Evolutionary conservation across 331 rosid species (phyloP).

Genomic region (Quercus lobata): DNA sequence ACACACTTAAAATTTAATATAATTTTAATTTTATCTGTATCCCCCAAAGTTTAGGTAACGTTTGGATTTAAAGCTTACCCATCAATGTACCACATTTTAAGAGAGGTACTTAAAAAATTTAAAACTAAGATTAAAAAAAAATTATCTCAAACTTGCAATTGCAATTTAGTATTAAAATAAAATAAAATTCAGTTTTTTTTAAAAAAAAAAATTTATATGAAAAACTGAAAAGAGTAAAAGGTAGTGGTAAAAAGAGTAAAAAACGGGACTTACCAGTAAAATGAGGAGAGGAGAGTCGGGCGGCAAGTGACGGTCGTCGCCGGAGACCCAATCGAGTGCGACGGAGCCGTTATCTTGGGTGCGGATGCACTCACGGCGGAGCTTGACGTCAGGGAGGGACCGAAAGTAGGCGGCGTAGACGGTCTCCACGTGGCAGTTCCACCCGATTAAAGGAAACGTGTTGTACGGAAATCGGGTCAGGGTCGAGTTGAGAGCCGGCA

Average conservation of each 20-base stretch:
- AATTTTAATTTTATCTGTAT: no score
- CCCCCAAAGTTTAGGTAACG: no score
- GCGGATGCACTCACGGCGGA: conserved; percentile 75
- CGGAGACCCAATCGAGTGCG: conserved; percentile 83
- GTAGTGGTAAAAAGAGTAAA: no score
- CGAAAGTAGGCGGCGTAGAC: conserved; percentile 75
- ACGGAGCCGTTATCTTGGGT: conserved; percentile 63
- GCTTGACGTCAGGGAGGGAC: conserved; percentile 42
- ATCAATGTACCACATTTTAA: no score
- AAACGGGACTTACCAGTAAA: conserved; percentile 53
- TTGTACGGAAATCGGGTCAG: conserved; percentile 38
- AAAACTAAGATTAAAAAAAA: no score
- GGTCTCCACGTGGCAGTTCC: conserved; percentile 77
- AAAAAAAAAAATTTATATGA: no score
- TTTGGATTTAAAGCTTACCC: no score
- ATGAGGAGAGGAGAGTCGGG: conserved; percentile 66
- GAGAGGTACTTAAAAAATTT: no score
- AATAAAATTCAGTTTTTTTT: no score
- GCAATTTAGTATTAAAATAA: no score
- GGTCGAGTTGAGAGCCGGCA: conserved; percentile 30
- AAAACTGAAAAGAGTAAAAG: no score
- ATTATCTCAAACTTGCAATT: accelerated
- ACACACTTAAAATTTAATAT: no score
- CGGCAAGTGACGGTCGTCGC: conserved; percentile 43
- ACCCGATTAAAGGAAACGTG: conserved; percentile 51